Base-by-base conservation (phyloP, 2,329 filamentous ascomycete species). In the Scytalidium lignicola region DNA sequence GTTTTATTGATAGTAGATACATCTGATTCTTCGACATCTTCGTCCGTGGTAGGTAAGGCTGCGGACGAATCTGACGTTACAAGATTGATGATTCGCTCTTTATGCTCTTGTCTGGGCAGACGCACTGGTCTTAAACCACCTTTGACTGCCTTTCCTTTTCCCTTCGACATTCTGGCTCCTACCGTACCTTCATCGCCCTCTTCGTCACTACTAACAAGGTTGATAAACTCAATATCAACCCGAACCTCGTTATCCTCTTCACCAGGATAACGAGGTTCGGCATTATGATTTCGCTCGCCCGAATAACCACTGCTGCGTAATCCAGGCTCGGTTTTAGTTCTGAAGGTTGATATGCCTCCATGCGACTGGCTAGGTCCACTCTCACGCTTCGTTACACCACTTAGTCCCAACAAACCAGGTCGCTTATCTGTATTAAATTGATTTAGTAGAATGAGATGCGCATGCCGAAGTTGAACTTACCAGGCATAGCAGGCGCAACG, bases 151-250 rank as follows among this genome's bases (percentile, higher is more conserved):
- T 46, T 48, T 17, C 22, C 50, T 48, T 55, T 58, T 9, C 48
- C 51, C 46, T 53, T 55, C 19, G 22, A 46, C 39, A n/a, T 28
- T 41, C 41, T 46, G 28, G 28, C 40, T 6, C 41, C 50, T 19
- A 45, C 46, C 13, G 53, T 47, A 37, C 46, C 29, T 4, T 51
- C 46, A 4, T 53, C 51, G 5, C 57, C 52, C 6, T 55, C 54
- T 2, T 59, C 56, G 18, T 57, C 53, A 21, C 57, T 56, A 1
- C 51, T 54, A 13, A 52, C 29, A 2, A 56, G 22, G 44, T 62
- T 63, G 21, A 65, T 63, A 4, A 49, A 37, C 39, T 62, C 58
- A n/a, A 65, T 63, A 40, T 65, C 55, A n/a, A 62, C 50, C 52
- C 57, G 52, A 17, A 44, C 44, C 20, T 44, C 49, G n/a, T 58